Base-by-base conservation (phyloP, 495 filamentous ascomycete genomes). In the Cercophora scortea region DNA sequence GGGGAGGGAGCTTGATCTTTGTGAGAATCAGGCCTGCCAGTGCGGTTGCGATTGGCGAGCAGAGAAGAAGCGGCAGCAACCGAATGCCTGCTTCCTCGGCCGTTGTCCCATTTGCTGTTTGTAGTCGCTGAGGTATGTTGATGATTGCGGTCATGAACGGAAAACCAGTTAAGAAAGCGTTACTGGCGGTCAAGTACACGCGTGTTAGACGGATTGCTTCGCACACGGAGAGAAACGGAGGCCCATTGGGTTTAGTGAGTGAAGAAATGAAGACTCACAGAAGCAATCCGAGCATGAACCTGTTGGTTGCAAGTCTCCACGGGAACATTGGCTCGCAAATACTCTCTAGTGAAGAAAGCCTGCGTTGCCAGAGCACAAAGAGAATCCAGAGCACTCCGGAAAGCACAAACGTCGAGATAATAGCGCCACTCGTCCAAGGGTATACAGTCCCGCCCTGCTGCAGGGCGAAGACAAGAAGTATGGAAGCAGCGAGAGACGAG, bases 11-110 rank as follows among this genome's bases (percentile, higher is more conserved):
- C 41, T 68, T 51, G 47, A 71, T 51, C 51, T 62, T 72, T 0
- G 52, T 53, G 4, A 52, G 50, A n/a, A 70, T 49, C 8, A 71
- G 38, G 17, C 65, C 68, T 33, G 70, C 51, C 16, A 71, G 39
- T 1, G 55, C 65, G 2, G 73, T 73, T 1, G 71, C 67, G 13
- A 73, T 47, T 5, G 71, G 70, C 19, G 46, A 72, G 49, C 32
- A 58, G 53, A 65, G 69, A 0, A 74, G 52, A 3, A 75, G 65
- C 6, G 73, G 74, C 10, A 80, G 54, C 42, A 85, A 34, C 19
- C 49, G 49, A 13, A 64, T 45, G 19, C 63, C 56, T 3, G 65
- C 62, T 36, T 64, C 16, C 8, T 61, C 50, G 8, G 66, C 19
- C 9, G 54, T 51, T 10, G 25, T 46, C 6, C 60, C 62, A 39